phyloP scores from a whole-genome alignment of 2,329 filamentous ascomycete genomes.

The Sarocladiaceae sp. region DNA sequence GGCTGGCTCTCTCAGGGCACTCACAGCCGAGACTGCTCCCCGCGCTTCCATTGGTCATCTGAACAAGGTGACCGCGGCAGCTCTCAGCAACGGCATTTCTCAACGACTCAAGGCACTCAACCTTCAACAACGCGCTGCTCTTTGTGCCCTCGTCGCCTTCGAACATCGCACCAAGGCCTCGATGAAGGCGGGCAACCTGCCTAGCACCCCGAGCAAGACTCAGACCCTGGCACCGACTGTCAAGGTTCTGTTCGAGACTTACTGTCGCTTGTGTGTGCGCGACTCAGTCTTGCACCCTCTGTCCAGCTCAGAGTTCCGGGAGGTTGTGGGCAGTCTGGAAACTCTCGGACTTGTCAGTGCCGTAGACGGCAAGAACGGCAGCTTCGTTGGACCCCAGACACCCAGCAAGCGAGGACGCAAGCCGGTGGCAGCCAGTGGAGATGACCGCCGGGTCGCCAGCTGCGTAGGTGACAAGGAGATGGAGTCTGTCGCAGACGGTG shows the following conservation, averaged over 20 bases:
- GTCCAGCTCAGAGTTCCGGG: conserved; percentile 87
- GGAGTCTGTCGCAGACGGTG: conserved; percentile 61
- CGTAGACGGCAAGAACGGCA: conserved; percentile 67
- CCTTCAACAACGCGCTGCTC: conserved; percentile 90
- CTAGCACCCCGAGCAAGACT: conserved; percentile 57
- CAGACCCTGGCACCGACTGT: conserved; percentile 68
- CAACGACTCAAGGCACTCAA: conserved; percentile 86
- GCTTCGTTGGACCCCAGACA: conserved; percentile 59
- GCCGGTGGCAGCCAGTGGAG: conserved; percentile 42
- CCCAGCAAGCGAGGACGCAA: conserved; percentile 67
- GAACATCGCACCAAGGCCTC: conserved; percentile 64
- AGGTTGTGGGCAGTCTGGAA: conserved; percentile 86
- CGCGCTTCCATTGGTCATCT: conserved; percentile 87
- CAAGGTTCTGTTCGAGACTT: conserved; percentile 79
- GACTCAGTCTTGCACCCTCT: conserved; percentile 89
- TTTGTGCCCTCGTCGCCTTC: conserved; percentile 84
- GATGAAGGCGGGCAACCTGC: conserved; percentile 36
- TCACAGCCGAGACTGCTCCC: conserved; percentile 77
- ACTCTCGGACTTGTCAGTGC: conserved; percentile 74
- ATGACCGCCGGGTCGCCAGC: conserved; percentile 76
- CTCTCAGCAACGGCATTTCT: conserved; percentile 83
- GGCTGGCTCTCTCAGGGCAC: conserved; percentile 49
- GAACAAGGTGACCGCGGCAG: conserved; percentile 83
- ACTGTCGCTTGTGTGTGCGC: conserved; percentile 74
- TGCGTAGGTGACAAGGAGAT: conserved; percentile 79